phyloP scores from a whole-genome alignment of 306 rosid species.

The Lagenaria siceraria region DNA sequence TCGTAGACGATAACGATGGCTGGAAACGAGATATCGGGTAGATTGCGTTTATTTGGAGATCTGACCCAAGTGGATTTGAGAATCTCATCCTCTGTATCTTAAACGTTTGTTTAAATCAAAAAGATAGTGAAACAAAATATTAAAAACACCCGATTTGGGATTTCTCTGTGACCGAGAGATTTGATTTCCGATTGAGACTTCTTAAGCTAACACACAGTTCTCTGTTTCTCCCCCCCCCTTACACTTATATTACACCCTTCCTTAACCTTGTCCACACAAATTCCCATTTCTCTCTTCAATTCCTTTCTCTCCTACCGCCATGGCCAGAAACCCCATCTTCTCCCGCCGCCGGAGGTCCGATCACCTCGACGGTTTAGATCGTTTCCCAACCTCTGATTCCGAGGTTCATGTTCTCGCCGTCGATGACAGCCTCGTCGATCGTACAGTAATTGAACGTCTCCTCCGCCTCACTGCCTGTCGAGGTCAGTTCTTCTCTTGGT shows the following conservation, averaged over 20 bases:
- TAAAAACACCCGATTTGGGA: constrained; percentile 24
- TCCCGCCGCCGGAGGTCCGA: constrained; percentile 32
- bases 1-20: neutral
- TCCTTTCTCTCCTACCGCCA: neutral
- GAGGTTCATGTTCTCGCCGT: constrained; percentile 89
- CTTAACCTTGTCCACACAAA: neutral
- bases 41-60: constrained; percentile 23
- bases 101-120: constrained; percentile 15
- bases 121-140: constrained; percentile 14
- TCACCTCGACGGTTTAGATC: constrained; percentile 21
- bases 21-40: constrained; percentile 8
- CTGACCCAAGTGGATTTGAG: constrained; percentile 64
- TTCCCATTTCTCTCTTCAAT: neutral
- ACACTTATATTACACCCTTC: neutral
- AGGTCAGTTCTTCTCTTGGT: constrained; percentile 22
- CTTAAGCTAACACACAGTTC: neutral
- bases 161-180: constrained; percentile 50
- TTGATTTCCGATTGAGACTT: constrained; percentile 53
- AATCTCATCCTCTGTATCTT: constrained; percentile 62
- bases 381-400: constrained; percentile 15
- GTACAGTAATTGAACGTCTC: constrained; percentile 75
- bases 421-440: constrained; percentile 85
- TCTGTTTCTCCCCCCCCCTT: neutral
- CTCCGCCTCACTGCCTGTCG: constrained; percentile 68
- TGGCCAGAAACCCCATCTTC: constrained; percentile 43